These are phyloP conservation scores for Starmerella floricola DNA, from an alignment of 805 yeast species.

Conservation along the genomic window DNA sequence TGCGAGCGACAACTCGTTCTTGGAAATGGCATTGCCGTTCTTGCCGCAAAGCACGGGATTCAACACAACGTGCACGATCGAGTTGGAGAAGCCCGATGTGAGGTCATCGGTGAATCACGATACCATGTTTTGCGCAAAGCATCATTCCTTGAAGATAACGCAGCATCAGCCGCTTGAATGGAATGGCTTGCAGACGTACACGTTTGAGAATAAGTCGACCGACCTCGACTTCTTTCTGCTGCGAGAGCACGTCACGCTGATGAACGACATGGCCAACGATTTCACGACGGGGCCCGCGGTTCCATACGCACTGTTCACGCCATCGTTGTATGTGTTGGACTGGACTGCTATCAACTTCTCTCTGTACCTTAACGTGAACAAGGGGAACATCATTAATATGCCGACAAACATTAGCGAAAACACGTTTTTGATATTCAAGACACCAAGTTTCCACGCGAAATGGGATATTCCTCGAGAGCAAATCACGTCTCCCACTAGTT, in stretches of 20 bases:
- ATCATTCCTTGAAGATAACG: slow-evolving; percentile 43
- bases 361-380: slow-evolving; percentile 69
- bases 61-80: slow-evolving; percentile 35
- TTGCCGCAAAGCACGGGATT: slow-evolving; percentile 42
- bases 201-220: slow-evolving; percentile 40
- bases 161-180: slow-evolving; percentile 66
- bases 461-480: slow-evolving; percentile 47
- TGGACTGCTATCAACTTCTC: slow-evolving; percentile 50
- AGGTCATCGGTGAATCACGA: slow-evolving; percentile 85
- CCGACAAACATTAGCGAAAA: slow-evolving; percentile 78
- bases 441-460: slow-evolving; percentile 40
- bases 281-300: slow-evolving; percentile 54
- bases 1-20: slow-evolving; percentile 40
- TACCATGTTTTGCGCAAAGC: slow-evolving; percentile 49
- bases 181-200: slow-evolving; percentile 72
- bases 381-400: slow-evolving; percentile 74
- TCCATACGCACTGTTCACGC: slow-evolving; percentile 67
- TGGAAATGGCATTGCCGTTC: slow-evolving; percentile 31
- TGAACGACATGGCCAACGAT: slow-evolving; percentile 64
- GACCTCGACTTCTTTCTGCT: slow-evolving; percentile 52
- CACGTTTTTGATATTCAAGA: slow-evolving; percentile 60
- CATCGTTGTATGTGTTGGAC: slow-evolving; percentile 47
- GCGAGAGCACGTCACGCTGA: slow-evolving; percentile 66
- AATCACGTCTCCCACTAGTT: slow-evolving; percentile 24
- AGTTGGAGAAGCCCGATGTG: slow-evolving; percentile 46